Conservation (phyloP, 1,284 basidiomycete genomes). For the Rhodofomes roseus region DNA sequence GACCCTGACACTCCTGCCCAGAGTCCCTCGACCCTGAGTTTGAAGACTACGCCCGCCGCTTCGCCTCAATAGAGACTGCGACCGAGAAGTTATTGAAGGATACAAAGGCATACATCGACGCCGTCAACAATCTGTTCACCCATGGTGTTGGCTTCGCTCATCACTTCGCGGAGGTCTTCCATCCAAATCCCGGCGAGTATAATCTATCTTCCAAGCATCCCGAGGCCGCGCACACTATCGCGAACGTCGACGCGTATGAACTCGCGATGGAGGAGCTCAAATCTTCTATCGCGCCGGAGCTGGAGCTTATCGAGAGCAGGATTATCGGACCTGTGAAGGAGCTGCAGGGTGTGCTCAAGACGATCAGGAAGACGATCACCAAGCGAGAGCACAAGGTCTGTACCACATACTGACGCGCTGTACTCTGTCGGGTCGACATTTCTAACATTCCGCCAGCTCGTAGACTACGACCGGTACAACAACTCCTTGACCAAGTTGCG, state of each 20-base stretch:
- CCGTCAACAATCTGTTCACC: constrained; percentile 80
- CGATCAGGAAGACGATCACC: constrained; percentile 89
- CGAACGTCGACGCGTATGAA: constrained; percentile 73
- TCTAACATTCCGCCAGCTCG: constrained; percentile 45
- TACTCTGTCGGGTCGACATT: background rate
- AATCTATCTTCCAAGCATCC: constrained; percentile 80
- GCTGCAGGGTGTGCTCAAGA: constrained; percentile 82
- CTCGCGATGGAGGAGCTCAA: constrained; percentile 82
- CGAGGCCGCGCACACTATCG: constrained; percentile 73
- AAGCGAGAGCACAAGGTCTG: constrained; percentile 95
- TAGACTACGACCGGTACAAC: constrained; percentile 96
- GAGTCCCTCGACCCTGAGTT: constrained; percentile 58
- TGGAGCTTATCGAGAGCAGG: constrained; percentile 92
- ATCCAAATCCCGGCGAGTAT: constrained; percentile 81
- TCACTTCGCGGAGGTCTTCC: constrained; percentile 78
- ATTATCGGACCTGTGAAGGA: constrained; percentile 89
- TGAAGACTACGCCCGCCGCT: constrained; percentile 79
- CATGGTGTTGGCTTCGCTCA: constrained; percentile 75
- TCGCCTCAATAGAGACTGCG: constrained; percentile 74
- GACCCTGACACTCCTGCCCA: background rate
- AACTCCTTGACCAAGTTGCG: constrained; percentile 93
- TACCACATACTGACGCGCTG: background rate
- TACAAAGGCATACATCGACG: constrained; percentile 82
- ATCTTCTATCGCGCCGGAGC: constrained; percentile 79
- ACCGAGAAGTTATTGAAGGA: constrained; percentile 93